phyloP scores from a whole-genome alignment of 2,329 filamentous ascomycete genomes.

The Dryadomyces quercivorus region DNA sequence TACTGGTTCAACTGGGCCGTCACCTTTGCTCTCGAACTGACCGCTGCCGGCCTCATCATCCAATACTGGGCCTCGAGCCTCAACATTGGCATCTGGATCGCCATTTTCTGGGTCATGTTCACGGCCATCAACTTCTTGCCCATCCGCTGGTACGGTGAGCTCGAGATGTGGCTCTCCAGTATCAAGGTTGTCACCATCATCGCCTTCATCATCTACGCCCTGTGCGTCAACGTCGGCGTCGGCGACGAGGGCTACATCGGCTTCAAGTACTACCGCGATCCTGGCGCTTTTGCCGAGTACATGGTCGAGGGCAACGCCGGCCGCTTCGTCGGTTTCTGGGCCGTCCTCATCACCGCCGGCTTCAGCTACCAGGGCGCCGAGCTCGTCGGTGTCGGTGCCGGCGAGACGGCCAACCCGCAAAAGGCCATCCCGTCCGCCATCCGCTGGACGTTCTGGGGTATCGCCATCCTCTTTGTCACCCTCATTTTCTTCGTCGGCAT shows the following conservation, averaged over 20 bases:
- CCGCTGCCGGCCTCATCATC: constrained; percentile 60
- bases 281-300: constrained; percentile 55
- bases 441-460: constrained; percentile 63
- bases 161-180: constrained; percentile 67
- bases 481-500: constrained; percentile 62
- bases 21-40: constrained; percentile 51
- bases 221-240: constrained; percentile 62
- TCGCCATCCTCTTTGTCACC: constrained; percentile 53
- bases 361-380: constrained; percentile 64
- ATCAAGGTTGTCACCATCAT: constrained; percentile 67
- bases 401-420: constrained; percentile 60
- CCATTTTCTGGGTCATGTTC: constrained; percentile 60
- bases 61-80: constrained; percentile 57
- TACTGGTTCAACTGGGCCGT: constrained; percentile 59
- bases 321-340: constrained; percentile 59
- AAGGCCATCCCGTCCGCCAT: constrained; percentile 62
- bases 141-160: constrained; percentile 60
- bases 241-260: constrained; percentile 60
- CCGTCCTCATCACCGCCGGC: constrained; percentile 54
- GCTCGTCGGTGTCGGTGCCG: constrained; percentile 66
- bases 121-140: constrained; percentile 59
- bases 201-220: constrained; percentile 65
- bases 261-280: constrained; percentile 57
- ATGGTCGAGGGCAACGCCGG: constrained; percentile 40
- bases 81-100: constrained; percentile 60